Evolutionary conservation across 2,329 filamentous ascomycete genomes (phyloP).

Genomic region (Phoma sp.): DNA sequence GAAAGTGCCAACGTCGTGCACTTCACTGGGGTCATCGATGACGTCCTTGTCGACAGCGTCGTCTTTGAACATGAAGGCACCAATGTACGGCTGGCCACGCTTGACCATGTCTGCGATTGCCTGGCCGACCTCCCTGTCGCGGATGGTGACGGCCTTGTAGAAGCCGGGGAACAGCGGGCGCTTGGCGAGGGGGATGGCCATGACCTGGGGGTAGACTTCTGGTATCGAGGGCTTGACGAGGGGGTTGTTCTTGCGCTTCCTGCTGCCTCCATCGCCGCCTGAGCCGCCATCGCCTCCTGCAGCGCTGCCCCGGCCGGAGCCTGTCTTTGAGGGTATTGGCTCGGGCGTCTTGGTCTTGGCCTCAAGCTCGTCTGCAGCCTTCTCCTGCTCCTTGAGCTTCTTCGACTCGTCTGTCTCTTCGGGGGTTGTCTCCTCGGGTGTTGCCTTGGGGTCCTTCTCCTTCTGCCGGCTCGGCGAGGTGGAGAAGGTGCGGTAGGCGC

Average conservation of each 20-base stretch:
- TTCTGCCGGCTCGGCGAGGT: conserved; percentile 57
- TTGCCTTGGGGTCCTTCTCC: conserved; percentile 60
- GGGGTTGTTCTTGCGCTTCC: conserved; percentile 75
- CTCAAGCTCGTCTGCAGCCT: conserved; percentile 46
- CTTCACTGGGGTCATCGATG: conserved; percentile 87
- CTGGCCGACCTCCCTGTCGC: conserved; percentile 86
- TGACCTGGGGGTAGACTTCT: conserved; percentile 95
- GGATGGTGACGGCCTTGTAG: conserved; percentile 98
- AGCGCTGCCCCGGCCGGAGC: conserved; percentile 66
- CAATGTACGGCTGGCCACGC: conserved; percentile 94
- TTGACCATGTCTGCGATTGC: conserved; percentile 98
- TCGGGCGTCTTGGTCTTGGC: conserved; percentile 58
- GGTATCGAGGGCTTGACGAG: conserved; percentile 89
- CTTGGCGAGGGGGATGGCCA: conserved; percentile 95
- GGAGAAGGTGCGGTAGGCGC: conserved; percentile 47
- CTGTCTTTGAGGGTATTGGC: conserved; percentile 57
- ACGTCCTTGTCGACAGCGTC: conserved; percentile 92
- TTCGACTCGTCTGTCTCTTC: conserved; percentile 51
- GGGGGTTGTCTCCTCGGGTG: conserved; percentile 51
- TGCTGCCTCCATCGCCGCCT: conserved; percentile 65
- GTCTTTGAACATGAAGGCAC: conserved; percentile 96
- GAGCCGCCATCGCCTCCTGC: conserved; percentile 57
- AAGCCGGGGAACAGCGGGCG: conserved; percentile 95
- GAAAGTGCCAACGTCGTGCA: conserved; percentile 95
- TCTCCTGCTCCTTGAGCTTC: conserved; percentile 52